Evolutionary conservation across 225 moss, liverwort and hornwort genomes (phyloP).

Genomic region (Marchantia paleacea): DNA sequence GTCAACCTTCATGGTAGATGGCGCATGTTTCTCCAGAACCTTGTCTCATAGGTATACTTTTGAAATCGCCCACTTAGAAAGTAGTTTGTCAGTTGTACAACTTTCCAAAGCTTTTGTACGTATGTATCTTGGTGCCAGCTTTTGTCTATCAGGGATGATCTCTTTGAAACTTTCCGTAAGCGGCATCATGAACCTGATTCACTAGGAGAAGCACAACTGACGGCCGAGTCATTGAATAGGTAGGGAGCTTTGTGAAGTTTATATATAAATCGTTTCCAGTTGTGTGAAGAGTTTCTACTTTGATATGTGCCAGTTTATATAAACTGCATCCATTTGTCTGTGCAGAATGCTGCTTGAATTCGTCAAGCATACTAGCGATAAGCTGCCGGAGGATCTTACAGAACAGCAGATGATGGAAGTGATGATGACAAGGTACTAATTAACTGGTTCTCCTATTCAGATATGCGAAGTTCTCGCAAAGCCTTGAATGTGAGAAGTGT

Average conservation of each 20-base stretch:
- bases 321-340: not conserved
- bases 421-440: constrained; percentile 71
- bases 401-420: constrained; percentile 78
- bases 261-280: not conserved
- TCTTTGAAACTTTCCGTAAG: constrained; percentile 93
- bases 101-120: constrained; percentile 26
- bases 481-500: not conserved
- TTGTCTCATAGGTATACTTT: not conserved
- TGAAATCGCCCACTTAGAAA: not conserved
- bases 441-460: not conserved
- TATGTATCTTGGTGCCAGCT: constrained; percentile 60
- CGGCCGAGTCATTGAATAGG: constrained; percentile 80
- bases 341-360: constrained; percentile 85
- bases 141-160: constrained; percentile 86
- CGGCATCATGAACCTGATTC: constrained; percentile 57
- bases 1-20: not conserved
- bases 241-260: constrained; percentile 15
- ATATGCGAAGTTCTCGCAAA: no score
- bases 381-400: constrained; percentile 40
- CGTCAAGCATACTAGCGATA: constrained; percentile 52
- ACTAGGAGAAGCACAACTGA: constrained; percentile 71
- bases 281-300: not conserved
- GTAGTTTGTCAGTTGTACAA: not conserved
- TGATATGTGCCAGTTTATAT: not conserved
- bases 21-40: not conserved